A percentile compares a stretch with the other conserved stretches of the same genome.
These are phyloP conservation scores for Entoloma clypeatum DNA, from an alignment of 1,284 basidiomycete genomes.

Conservation along the genomic window DNA sequence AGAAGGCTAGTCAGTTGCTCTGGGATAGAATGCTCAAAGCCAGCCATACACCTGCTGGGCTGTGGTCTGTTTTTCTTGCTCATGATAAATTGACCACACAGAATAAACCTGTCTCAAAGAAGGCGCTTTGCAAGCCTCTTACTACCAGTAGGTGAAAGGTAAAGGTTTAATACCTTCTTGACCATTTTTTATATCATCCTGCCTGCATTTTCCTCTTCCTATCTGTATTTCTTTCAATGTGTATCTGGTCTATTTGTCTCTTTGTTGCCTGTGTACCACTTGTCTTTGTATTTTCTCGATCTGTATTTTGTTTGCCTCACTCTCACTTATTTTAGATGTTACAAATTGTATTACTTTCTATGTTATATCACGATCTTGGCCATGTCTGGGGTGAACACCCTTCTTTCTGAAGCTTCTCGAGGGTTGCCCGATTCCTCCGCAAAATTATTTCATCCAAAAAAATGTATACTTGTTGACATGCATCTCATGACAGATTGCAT, in stretches of 20 bases:
- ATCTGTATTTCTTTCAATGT: too few species aligned
- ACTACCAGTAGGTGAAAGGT: too few species aligned
- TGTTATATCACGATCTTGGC: background rate
- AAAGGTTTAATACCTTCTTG: too few species aligned
- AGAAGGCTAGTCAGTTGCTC: too few species aligned
- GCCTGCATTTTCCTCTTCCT: too few species aligned
- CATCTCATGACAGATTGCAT: slow-evolving; percentile 24
- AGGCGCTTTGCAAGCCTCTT: too few species aligned
- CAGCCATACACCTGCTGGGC: too few species aligned
- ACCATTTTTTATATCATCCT: too few species aligned
- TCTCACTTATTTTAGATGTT: background rate
- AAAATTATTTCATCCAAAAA: slow-evolving; percentile 37
- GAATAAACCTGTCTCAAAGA: too few species aligned
- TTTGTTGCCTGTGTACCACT: background rate
- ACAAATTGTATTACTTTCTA: background rate
- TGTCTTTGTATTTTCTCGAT: background rate
- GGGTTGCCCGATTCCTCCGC: slow-evolving; percentile 17
- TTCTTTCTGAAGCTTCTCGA: background rate
- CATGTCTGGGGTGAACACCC: background rate
- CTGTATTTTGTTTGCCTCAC: background rate
- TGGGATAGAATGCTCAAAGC: too few species aligned
- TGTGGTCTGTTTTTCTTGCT: too few species aligned
- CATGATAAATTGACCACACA: too few species aligned
- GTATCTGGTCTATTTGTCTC: background rate
- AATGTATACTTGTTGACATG: slow-evolving; percentile 18